These are phyloP conservation scores for Piromyces finnis DNA, from an alignment of 192 early-diverging fungal genomes.

Conservation along the genomic window DNA sequence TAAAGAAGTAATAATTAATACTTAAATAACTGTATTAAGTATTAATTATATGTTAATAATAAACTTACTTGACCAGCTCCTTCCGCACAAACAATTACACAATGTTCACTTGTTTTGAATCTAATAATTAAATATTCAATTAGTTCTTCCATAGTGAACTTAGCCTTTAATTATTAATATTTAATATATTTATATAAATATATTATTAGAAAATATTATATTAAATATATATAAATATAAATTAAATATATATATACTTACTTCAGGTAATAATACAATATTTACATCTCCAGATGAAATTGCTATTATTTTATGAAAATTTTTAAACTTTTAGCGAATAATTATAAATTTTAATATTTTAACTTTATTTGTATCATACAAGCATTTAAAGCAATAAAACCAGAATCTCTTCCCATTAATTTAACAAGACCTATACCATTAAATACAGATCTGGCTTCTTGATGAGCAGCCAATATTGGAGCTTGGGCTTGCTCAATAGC, in stretches of 20 bases:
- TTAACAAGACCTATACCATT: constrained; percentile 15
- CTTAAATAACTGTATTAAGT: too few species aligned
- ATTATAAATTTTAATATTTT: too few species aligned
- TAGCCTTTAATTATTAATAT: background rate
- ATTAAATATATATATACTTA: background rate
- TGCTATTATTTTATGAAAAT: background rate
- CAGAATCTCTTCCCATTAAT: constrained; percentile 15
- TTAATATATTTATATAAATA: too few species aligned
- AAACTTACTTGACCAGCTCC: constrained; percentile 8
- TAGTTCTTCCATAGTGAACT: background rate
- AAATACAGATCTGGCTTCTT: constrained; percentile 6
- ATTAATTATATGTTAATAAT: too few species aligned
- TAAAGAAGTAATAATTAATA: too few species aligned
- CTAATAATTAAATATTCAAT: background rate
- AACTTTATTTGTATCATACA: too few species aligned
- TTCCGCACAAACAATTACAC: constrained; percentile 11
- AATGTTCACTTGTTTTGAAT: background rate
- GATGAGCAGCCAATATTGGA: constrained; percentile 10
- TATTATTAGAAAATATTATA: too few species aligned
- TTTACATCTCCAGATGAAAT: constrained; percentile 15
- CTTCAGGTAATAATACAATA: constrained; percentile 11
- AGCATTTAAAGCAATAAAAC: constrained; percentile 15
- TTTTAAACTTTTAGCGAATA: too few species aligned
- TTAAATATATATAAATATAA: too few species aligned
- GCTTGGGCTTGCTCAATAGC: constrained; percentile 11